Conservation (phyloP, 768 basidiomycete species). For the Lentinula detonsa region DNA sequence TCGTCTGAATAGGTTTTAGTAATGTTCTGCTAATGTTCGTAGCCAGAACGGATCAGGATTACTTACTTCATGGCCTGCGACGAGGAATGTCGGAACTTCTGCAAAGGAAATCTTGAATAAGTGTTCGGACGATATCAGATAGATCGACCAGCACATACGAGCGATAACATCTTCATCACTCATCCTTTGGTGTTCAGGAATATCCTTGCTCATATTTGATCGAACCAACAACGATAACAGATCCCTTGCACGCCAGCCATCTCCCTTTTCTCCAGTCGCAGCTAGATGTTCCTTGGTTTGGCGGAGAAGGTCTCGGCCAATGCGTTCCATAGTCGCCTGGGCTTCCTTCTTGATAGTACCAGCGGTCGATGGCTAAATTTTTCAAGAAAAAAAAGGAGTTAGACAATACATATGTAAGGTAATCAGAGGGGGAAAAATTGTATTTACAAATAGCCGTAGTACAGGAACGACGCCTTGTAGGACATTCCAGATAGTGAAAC, state of each 20-base stretch:
- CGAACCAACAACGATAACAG: slow-evolving; percentile 40
- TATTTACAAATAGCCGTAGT: neutral
- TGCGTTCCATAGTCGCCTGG: slow-evolving; percentile 24
- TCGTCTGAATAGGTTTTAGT: slow-evolving; percentile 17
- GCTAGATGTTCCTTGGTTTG: slow-evolving; percentile 31
- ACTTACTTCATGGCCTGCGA: slow-evolving; percentile 26
- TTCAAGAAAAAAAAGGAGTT: neutral
- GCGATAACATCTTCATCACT: slow-evolving; percentile 42
- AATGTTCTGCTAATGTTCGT: no score
- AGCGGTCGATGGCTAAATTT: slow-evolving; percentile 22
- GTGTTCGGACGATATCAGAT: no score
- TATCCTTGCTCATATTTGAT: slow-evolving; percentile 44
- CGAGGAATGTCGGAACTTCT: slow-evolving; percentile 35
- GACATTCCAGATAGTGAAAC: slow-evolving; percentile 10
- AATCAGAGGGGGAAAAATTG: no score
- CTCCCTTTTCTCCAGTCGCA: slow-evolving; percentile 7
- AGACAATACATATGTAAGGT: neutral
- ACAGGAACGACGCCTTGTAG: slow-evolving; percentile 10
- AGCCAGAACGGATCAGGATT: neutral
- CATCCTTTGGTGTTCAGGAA: slow-evolving; percentile 35
- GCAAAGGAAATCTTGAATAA: neutral
- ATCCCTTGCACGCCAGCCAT: slow-evolving; percentile 31
- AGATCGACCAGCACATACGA: slow-evolving; percentile 3
- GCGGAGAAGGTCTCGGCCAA: slow-evolving; percentile 31
- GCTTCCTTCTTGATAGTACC: slow-evolving; percentile 24